Percentiles rank a stretch among this genome's conserved stretches.
These are phyloP conservation scores for Rhizoclosmatium sp. DNA, from an alignment of 192 early-diverging fungal species.

Conservation along the genomic window DNA sequence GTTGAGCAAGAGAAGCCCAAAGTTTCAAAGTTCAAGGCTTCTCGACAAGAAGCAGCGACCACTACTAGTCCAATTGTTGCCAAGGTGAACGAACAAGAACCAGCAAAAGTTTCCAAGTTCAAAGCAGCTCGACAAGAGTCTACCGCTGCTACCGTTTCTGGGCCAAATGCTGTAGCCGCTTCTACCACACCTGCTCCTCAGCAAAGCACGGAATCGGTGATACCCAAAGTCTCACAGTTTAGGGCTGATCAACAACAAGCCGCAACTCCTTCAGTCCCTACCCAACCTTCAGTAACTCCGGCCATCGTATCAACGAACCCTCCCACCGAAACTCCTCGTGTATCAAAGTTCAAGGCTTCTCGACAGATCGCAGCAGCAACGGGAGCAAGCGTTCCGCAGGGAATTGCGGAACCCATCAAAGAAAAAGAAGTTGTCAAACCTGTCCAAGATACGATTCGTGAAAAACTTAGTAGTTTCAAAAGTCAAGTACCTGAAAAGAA, in stretches of 20 bases:
- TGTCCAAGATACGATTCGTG: too few relatives aligned
- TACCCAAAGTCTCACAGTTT: conserved; percentile 3
- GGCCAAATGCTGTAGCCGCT: background rate
- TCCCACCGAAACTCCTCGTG: background rate
- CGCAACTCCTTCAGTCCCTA: background rate
- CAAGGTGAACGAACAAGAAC: background rate
- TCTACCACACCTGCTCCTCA: background rate
- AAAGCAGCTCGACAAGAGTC: background rate
- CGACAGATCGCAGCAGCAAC: background rate
- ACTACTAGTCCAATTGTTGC: background rate
- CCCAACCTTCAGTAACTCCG: background rate
- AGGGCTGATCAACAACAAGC: background rate
- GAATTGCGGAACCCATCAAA: background rate
- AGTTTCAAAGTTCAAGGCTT: conserved; percentile 7
- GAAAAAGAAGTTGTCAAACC: too few relatives aligned
- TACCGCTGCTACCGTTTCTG: background rate
- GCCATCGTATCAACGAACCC: background rate
- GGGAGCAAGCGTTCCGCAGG: background rate
- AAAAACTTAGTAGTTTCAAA: too few relatives aligned
- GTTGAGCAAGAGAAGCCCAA: background rate
- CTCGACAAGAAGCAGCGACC: background rate
- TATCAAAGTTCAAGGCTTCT: conserved; percentile 7
- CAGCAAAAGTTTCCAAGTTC: background rate
- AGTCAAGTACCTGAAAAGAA: background rate
- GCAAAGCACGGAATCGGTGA: background rate